phyloP scores from a whole-genome alignment of 2,329 filamentous ascomycete species.

The Escovopsis sp. region DNA sequence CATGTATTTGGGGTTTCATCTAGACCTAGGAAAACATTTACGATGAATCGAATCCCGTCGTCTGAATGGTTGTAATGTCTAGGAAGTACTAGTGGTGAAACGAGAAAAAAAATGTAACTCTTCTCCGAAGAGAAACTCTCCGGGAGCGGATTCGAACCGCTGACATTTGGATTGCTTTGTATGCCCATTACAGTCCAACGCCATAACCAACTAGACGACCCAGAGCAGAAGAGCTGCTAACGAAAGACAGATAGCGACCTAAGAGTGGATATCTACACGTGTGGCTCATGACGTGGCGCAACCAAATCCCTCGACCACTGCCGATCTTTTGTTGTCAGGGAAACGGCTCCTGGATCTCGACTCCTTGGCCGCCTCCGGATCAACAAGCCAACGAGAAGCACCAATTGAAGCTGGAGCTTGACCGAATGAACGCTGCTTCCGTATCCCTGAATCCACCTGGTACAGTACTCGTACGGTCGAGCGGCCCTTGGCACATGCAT shows the following conservation, averaged over 20 bases:
- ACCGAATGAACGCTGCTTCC: slow-evolving; percentile 10
- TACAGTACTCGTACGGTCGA: too few species aligned
- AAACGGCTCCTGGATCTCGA: slow-evolving; percentile 1
- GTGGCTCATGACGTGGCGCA: neutral
- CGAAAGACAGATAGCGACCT: neutral
- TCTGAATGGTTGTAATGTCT: neutral
- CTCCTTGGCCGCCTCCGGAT: slow-evolving; percentile 3
- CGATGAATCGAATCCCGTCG: too few species aligned
- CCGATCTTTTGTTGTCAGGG: slow-evolving; percentile 3
- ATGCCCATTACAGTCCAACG: slow-evolving; percentile 6
- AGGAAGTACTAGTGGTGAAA: neutral
- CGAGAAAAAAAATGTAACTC: slow-evolving; percentile 5
- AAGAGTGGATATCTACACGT: neutral
- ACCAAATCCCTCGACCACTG: neutral
- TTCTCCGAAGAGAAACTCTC: slow-evolving; percentile 6
- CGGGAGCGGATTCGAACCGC: slow-evolving; percentile 7
- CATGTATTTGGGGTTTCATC: neutral
- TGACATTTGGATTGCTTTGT: slow-evolving; percentile 5
- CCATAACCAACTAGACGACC: slow-evolving; percentile 7
- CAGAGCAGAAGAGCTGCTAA: slow-evolving; percentile 5
- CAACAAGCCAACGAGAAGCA: slow-evolving; percentile 2
- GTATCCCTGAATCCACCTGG: neutral
- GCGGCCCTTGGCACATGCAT: too few species aligned
- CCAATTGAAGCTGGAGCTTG: neutral
- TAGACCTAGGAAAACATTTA: too few species aligned